These are phyloP conservation scores for Cladophialophora bantiana DNA, from an alignment of 2,329 filamentous ascomycete species.

Conservation along the genomic window DNA sequence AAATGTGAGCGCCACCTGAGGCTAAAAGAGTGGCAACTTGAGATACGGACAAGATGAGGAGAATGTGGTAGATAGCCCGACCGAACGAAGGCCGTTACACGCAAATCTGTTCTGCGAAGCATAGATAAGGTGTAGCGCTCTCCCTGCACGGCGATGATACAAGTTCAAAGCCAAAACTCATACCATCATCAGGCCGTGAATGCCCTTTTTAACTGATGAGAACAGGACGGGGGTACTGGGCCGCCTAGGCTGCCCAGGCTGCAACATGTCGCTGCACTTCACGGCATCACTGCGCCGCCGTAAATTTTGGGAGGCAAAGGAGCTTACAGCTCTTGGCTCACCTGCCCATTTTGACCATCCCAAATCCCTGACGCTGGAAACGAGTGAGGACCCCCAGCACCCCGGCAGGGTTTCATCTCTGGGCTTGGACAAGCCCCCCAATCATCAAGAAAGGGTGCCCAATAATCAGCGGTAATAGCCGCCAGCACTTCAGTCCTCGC, in stretches of 20 bases:
- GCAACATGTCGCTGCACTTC: not conserved
- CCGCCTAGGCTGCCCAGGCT: not conserved
- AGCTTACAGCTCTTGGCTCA: not conserved
- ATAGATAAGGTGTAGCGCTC: not conserved
- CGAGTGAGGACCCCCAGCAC: not conserved
- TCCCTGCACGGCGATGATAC: not conserved
- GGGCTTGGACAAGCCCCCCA: slow-evolving; percentile 3
- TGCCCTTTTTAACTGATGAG: not conserved
- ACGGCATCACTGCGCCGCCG: not conserved
- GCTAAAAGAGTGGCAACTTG: slow-evolving; percentile 3
- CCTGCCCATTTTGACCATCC: not conserved
- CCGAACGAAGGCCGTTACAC: not conserved
- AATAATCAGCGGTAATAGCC: slow-evolving; percentile 12
- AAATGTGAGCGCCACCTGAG: not conserved
- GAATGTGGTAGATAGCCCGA: not conserved
- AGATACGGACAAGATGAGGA: not conserved
- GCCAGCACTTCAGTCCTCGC: slow-evolving; percentile 7
- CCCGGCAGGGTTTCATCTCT: not conserved
- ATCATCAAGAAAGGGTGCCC: slow-evolving; percentile 10
- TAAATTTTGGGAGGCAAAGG: not conserved
- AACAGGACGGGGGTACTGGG: no score
- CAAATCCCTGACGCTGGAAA: not conserved
- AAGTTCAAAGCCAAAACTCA: not conserved
- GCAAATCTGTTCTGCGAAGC: not conserved
- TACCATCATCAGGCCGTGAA: not conserved